Base-by-base conservation (phyloP, 1,284 basidiomycete genomes). In the Cutaneotrichosporon curvatum region DNA sequence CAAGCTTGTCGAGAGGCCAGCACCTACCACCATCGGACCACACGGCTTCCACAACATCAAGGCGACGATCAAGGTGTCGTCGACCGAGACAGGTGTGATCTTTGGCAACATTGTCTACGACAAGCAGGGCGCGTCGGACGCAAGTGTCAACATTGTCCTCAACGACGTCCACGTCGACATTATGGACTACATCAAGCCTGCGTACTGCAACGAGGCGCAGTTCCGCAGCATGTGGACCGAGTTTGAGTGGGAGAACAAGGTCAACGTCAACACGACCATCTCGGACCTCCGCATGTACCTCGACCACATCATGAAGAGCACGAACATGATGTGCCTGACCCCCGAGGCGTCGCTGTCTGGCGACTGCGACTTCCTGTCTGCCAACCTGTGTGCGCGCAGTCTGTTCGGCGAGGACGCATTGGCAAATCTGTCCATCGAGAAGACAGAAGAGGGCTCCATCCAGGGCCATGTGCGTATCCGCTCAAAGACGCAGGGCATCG, bases 91-190 rank as follows among this genome's bases (percentile, higher is more conserved):
- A 2, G 94, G 94, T 33, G 91, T 96, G 55, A 96, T 97, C 61
- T 97, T 97, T 61, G 94, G 94, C 34, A 95, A 92, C 70, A 96
- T 98, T 58, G 82, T 95, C 16, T 99, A 95, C 84, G 89, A 94
- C 56, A 87, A 86, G n/a, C 82, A 83, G 4, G 86, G 84, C 39
- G 82, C 91, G 58, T 78, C 83, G 0, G 88, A 94, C 65, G 82
- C 82, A 40, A 89, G 83, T 71, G 68, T 68, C 43, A 77, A 63
- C 69, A 90, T 89, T 32, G 92, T 98, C 40, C 72, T 97, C 62
- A 96, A 91, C 70, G 94, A 97, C 72, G 92, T 97, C 50, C 91
- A 97, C 72, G 89, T 97, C 57, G 95, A 98, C 71, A 97, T 98
- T 59, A 94, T 98, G 87, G 94, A 97, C 71, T 98, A 97, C 72